phyloP scores from a whole-genome alignment of 495 filamentous ascomycete genomes.

The Penicillium argentinense region DNA sequence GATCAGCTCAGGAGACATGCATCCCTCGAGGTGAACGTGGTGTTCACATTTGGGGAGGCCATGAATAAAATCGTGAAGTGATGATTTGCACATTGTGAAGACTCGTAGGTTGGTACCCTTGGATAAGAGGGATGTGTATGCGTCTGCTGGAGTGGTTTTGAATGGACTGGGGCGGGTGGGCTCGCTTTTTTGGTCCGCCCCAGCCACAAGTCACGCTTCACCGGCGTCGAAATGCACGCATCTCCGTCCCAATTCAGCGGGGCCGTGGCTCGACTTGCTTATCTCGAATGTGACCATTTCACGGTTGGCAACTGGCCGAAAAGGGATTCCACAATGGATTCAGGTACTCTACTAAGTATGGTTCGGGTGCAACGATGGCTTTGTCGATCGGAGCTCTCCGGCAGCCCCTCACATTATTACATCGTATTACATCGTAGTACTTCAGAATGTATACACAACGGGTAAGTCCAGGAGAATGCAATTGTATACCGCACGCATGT shows the following conservation, averaged over 20 bases:
- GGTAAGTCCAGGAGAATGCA: conserved; percentile 23
- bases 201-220: too few relatives aligned
- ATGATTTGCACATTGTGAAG: conserved; percentile 35
- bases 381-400: conserved; percentile 22
- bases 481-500: background rate
- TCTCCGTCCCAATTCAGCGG: conserved; percentile 14
- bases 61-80: conserved; percentile 58
- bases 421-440: too few relatives aligned
- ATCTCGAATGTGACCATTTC: background rate
- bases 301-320: too few relatives aligned
- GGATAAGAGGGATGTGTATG: background rate
- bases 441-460: background rate
- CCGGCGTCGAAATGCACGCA: too few relatives aligned
- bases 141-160: too few relatives aligned
- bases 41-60: conserved; percentile 78
- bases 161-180: conserved; percentile 7
- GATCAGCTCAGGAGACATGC: conserved; percentile 64
- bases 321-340: too few relatives aligned
- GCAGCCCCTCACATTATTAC: background rate
- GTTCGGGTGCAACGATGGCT: conserved; percentile 7
- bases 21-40: conserved; percentile 76
- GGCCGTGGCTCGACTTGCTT: conserved; percentile 13
- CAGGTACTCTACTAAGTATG: background rate
- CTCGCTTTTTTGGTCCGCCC: conserved; percentile 7
- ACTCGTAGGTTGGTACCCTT: background rate